Evolutionary conservation across 2,329 filamentous ascomycete species (phyloP).

Genomic region (Periconia sp.): DNA sequence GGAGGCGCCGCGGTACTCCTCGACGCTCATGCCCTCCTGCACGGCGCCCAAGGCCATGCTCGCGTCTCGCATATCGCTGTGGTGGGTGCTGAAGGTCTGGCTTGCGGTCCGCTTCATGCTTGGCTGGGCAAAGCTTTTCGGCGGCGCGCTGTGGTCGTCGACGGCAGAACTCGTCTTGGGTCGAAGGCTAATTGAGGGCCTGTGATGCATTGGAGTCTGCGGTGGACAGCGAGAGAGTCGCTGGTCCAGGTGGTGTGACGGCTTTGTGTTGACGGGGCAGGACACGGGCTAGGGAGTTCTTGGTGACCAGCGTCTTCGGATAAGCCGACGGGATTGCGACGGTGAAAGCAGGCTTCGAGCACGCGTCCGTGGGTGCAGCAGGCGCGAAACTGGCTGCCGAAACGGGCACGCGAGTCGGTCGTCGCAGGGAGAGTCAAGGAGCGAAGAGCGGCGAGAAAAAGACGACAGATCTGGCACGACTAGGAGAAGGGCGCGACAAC

Average conservation of each 20-base stretch:
- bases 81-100: conserved; percentile 41
- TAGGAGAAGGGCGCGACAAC: neutral
- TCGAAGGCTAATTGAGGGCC: conserved; percentile 42
- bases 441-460: conserved; percentile 1
- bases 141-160: conserved; percentile 40
- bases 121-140: conserved; percentile 16
- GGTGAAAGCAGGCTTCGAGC: too few relatives aligned
- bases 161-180: conserved; percentile 53
- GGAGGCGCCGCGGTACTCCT: conserved; percentile 7
- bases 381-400: conserved; percentile 2
- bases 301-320: too few relatives aligned
- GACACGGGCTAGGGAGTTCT: too few relatives aligned
- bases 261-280: conserved; percentile 4
- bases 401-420: conserved; percentile 4
- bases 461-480: neutral
- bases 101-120: conserved; percentile 47
- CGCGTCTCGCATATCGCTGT: conserved; percentile 30
- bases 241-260: too few relatives aligned
- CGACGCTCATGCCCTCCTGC: conserved; percentile 29
- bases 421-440: conserved; percentile 4
- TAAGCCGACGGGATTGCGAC: neutral
- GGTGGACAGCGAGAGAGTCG: conserved; percentile 19
- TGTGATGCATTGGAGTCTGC: conserved; percentile 45
- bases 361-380: too few relatives aligned
- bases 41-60: conserved; percentile 34